Base-by-base conservation (phyloP, 2,329 filamentous ascomycete species). In the Calycina herbarum region DNA sequence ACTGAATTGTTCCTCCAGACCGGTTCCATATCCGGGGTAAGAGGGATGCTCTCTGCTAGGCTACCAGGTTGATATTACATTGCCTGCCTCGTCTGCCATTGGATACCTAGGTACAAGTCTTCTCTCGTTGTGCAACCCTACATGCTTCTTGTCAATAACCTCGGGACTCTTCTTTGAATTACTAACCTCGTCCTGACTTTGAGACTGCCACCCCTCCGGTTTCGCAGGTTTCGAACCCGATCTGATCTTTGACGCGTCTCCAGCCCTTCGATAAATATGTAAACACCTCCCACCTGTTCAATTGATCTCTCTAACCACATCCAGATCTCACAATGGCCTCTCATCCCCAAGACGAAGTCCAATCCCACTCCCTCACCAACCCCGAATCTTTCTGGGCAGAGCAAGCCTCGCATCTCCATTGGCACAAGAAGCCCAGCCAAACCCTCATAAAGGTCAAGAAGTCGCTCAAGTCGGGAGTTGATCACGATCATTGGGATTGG, bases 401-500 rank as follows among this genome's bases (percentile, higher is more conserved):
- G 64, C 91, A 95, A 74, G 93, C 93, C 5, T 82, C 86, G 57
- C 85, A 90, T 27, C 81, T 98, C 3, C 80, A 90, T 77, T 97
- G 94, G 94, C 90, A 96, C 78, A 89, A 87, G 74, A 83, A 85
- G 63, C 94, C 94, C 7, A 84, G 84, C 13, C 81, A 83, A 0
- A 85, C 86, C 0, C 83, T 96, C 27, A 79, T 80, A 2, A 81
- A 79, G 48, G 84, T 82, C 24, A 86, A 83, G 59, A 94, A 91
- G 78, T 86, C 81, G 7, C 81, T 95, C 3, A 78, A 82, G 62
- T 85, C 79, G 69, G 88, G 88, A 64, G 78, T 82, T n/a, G 80
- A 82, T 17, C 89, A 96, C 75, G 83, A 87, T 54, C 88, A 90
- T 74, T 97, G 94, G 93, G 86, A 87, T 68, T 98, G 94, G 94